Base-by-base conservation (phyloP, 768 basidiomycete genomes). In the Suillus clintonianus region DNA sequence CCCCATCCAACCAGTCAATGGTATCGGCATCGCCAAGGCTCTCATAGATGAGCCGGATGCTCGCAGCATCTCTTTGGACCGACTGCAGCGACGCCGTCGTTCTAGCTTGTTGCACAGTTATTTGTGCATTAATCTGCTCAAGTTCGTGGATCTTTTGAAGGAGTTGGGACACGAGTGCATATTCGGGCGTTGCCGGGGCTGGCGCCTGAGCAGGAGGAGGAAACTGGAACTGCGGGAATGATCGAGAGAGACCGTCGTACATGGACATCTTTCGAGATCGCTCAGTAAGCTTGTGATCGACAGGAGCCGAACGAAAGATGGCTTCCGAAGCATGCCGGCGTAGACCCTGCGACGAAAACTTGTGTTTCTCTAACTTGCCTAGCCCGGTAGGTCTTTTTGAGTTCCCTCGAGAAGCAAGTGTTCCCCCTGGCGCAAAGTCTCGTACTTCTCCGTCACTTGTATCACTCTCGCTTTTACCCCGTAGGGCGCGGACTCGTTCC, bases 81-180 rank as follows among this genome's bases (percentile, higher is more conserved):
- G 83, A 83, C n/a, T 83, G 83, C 32, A 93, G 78, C 63, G 88
- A 86, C 43, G 78, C 78, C 6, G 82, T 76, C 0, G 91, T 92
- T 67, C 85, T 82, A 1, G 73, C 74, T 71, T 94, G 92, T 65
- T 90, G 86, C 62, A 82, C 78, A 24, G 85, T 78, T 47, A 94
- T 92, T 61, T 85, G 83, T 8, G 77, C 65, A 67, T 94, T 94
- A 3, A 90, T 85, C 43, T 87, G 83, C 69, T 94, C 91, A 1
- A 94, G 81, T 71, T 94, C 92, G 54, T 83, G 80, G 58, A 94
- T 90, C 77, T 94, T 94, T 17, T 78, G 71, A 48, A 93, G 76
- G 8, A 94, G 83, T 71, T 91, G 88, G 11, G 86, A 79, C n/a
- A 94, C 83, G 59, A 94, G 80, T 66, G 74, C 78, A 67, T 81